A percentile compares a stretch with the other conserved stretches of the same genome.
These are phyloP conservation scores for Paxillus rubicundulus DNA, from an alignment of 768 basidiomycete species.

Conservation along the genomic window DNA sequence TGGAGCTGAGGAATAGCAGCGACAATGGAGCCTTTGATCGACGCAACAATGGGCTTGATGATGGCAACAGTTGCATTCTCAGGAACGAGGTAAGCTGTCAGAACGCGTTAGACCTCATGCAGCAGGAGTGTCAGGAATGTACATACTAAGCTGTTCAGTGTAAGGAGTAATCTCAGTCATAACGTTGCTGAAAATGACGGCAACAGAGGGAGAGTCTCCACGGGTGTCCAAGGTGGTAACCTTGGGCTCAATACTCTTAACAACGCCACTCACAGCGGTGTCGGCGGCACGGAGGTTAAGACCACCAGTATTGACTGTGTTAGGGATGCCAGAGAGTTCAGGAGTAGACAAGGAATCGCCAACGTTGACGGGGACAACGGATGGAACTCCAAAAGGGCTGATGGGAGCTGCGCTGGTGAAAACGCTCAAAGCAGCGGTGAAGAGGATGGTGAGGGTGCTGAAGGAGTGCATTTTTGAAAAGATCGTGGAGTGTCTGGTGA, in stretches of 20 bases:
- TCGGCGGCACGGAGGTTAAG: background rate
- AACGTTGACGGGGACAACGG: constrained; percentile 14
- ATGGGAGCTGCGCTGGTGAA: constrained; percentile 26
- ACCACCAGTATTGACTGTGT: background rate
- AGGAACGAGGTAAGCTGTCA: constrained; percentile 23
- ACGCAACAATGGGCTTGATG: constrained; percentile 18
- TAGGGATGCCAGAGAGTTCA: background rate
- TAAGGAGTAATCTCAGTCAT: constrained; percentile 13
- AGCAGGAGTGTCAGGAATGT: too few relatives aligned
- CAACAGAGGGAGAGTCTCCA: constrained; percentile 15
- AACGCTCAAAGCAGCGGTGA: constrained; percentile 30
- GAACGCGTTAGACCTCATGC: background rate
- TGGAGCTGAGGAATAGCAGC: constrained; percentile 23
- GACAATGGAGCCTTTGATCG: constrained; percentile 24
- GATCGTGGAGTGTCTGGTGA: constrained; percentile 28
- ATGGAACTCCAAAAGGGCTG: constrained; percentile 12
- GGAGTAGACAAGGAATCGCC: background rate
- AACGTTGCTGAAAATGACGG: constrained; percentile 25
- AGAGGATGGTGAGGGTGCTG: constrained; percentile 20
- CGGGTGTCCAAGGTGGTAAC: background rate
- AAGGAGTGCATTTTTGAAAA: constrained; percentile 39
- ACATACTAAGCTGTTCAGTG: constrained; percentile 28
- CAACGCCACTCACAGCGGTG: background rate
- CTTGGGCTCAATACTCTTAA: background rate
- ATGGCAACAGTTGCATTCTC: constrained; percentile 22